Conservation (phyloP, 345 rosid genomes). For the Arabis alpina region DNA sequence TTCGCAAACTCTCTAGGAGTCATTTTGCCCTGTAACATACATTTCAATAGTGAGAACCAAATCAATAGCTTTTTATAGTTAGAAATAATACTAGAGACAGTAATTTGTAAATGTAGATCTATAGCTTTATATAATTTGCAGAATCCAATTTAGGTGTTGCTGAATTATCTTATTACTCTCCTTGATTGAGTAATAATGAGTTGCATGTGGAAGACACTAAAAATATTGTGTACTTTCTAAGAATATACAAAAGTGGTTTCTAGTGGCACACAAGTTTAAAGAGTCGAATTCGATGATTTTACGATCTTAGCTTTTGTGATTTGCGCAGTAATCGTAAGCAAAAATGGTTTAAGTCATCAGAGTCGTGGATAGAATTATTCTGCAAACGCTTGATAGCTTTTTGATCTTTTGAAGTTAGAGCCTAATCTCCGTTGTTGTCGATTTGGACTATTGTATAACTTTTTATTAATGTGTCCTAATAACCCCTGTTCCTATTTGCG, state of each 20-base stretch:
- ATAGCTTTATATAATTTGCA: too few species aligned
- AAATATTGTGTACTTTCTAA: background rate
- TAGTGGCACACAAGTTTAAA: constrained; percentile 5
- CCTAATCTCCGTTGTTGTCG: background rate
- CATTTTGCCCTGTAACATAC: too few species aligned
- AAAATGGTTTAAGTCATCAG: background rate
- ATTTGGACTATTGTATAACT: background rate
- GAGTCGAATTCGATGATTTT: background rate
- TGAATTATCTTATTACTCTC: background rate
- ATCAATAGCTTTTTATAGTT: too few species aligned
- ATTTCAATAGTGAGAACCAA: too few species aligned
- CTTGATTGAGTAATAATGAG: background rate
- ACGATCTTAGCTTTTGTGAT: background rate
- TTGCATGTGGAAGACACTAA: background rate
- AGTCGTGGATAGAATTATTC: background rate
- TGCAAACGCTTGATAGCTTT: constrained; percentile 5
- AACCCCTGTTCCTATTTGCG: background rate
- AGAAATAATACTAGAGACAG: too few species aligned
- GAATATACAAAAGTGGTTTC: background rate
- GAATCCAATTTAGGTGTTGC: background rate
- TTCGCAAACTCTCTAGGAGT: too few species aligned
- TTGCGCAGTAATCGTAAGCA: background rate
- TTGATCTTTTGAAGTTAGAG: background rate
- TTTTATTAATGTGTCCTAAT: background rate
- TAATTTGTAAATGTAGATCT: too few species aligned